These are phyloP conservation scores for Neofusicoccum sp. DNA, from an alignment of 2,329 filamentous ascomycete species.

Conservation along the genomic window DNA sequence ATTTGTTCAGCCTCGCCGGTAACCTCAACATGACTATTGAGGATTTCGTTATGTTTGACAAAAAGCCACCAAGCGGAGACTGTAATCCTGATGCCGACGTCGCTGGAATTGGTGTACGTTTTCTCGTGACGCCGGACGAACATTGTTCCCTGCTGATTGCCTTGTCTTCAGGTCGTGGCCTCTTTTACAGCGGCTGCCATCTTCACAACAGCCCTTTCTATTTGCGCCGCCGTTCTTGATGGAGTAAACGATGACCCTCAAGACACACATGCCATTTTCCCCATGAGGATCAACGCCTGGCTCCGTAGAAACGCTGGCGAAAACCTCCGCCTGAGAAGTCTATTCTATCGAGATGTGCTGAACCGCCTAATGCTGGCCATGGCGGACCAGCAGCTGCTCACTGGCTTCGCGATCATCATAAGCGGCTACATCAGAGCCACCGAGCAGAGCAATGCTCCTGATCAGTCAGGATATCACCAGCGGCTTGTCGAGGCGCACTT, in stretches of 20 bases:
- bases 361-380: slow-evolving; percentile 32
- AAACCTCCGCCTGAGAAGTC: slow-evolving; percentile 16
- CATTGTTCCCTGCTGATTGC: background rate
- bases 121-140: too few species aligned
- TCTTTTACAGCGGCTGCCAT: slow-evolving; percentile 32
- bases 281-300: slow-evolving; percentile 21
- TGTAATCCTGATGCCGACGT: too few species aligned
- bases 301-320: slow-evolving; percentile 30
- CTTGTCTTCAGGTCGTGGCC: slow-evolving; percentile 27
- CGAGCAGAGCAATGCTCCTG: background rate
- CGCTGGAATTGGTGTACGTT: slow-evolving; percentile 28
- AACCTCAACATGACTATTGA: too few species aligned
- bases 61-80: too few species aligned
- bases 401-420: slow-evolving; percentile 30
- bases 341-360: slow-evolving; percentile 28
- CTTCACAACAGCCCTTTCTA: slow-evolving; percentile 28
- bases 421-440: slow-evolving; percentile 27
- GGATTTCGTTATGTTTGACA: too few species aligned
- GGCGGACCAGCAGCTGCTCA: slow-evolving; percentile 33
- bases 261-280: background rate
- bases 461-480: background rate
- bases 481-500: background rate
- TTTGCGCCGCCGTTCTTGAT: slow-evolving; percentile 33
- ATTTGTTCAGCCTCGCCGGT: too few species aligned
- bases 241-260: slow-evolving; percentile 27